A percentile compares a stretch with the other conserved stretches of the same genome.
Conservation (phyloP, 352 stramenopile genomes). For the Pythium aristosporum region DNA sequence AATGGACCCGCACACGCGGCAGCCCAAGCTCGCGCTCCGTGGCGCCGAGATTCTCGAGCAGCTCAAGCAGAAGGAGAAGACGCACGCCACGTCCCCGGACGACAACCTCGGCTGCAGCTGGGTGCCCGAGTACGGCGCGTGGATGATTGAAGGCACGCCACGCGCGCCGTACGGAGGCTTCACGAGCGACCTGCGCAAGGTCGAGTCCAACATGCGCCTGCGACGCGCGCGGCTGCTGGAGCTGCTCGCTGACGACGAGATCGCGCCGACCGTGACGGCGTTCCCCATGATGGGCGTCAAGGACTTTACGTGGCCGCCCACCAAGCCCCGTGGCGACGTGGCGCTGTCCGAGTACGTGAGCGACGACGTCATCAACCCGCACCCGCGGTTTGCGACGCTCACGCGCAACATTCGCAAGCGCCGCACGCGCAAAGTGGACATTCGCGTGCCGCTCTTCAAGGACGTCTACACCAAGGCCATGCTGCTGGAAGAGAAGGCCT, state of each 20-base stretch:
- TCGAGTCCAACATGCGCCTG: constrained; percentile 98
- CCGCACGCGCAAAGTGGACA: constrained; percentile 82
- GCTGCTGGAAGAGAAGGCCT: constrained; percentile 64
- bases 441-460: constrained; percentile 83
- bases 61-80: constrained; percentile 85
- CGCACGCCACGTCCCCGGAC: constrained; percentile 29
- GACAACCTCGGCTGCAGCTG: constrained; percentile 93
- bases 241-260: constrained; percentile 93
- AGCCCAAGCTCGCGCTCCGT: constrained; percentile 89
- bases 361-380: constrained; percentile 98
- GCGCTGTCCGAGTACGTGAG: constrained; percentile 96
- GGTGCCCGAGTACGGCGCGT: constrained; percentile 99
- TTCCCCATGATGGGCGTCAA: constrained; percentile 97
- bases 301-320: constrained; percentile 87
- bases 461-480: constrained; percentile 81
- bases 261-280: constrained; percentile 94
- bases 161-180: constrained; percentile 94
- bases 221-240: constrained; percentile 93
- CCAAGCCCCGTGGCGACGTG: constrained; percentile 62
- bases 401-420: constrained; percentile 98
- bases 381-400: constrained; percentile 97
- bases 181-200: constrained; percentile 92
- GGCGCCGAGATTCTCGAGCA: constrained; percentile 94
- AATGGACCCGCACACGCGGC: constrained; percentile 86
- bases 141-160: constrained; percentile 99